phyloP scores from a whole-genome alignment of 371 early-diverging fungal species.

The Mortierella sp. region DNA sequence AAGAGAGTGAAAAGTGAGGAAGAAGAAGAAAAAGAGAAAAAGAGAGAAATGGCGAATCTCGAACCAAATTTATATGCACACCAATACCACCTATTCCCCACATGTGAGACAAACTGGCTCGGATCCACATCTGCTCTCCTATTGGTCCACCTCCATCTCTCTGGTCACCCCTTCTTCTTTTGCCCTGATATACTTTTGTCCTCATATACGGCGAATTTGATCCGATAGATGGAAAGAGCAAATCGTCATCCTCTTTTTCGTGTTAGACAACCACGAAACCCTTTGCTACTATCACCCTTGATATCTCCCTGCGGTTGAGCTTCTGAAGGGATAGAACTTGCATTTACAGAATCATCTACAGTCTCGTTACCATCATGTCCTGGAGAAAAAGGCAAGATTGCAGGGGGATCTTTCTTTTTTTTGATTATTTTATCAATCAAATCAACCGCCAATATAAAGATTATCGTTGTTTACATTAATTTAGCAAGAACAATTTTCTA shows the following conservation, averaged over 20 bases:
- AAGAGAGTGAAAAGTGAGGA: conserved; percentile 24
- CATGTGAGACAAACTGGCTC: conserved; percentile 8
- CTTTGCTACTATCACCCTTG: too few species aligned
- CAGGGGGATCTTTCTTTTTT: background rate
- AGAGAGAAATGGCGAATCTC: background rate
- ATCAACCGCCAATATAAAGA: background rate
- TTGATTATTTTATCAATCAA: conserved; percentile 4
- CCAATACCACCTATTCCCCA: too few species aligned
- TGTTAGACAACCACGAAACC: too few species aligned
- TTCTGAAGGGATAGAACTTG: too few species aligned
- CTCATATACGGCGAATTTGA: background rate
- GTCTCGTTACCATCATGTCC: too few species aligned
- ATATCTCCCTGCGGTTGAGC: too few species aligned
- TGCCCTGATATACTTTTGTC: background rate
- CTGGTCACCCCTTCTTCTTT: background rate
- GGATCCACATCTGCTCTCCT: conserved; percentile 15
- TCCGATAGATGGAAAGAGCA: too few species aligned
- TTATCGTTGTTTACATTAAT: background rate
- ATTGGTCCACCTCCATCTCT: conserved; percentile 17
- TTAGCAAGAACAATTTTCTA: background rate
- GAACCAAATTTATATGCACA: background rate
- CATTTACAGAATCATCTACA: too few species aligned
- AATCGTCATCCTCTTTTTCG: too few species aligned
- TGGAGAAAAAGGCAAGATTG: too few species aligned
- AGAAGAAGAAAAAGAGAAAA: conserved; percentile 11